Conservation (phyloP, 1,284 basidiomycete species). For the Trametes hirsuta region DNA sequence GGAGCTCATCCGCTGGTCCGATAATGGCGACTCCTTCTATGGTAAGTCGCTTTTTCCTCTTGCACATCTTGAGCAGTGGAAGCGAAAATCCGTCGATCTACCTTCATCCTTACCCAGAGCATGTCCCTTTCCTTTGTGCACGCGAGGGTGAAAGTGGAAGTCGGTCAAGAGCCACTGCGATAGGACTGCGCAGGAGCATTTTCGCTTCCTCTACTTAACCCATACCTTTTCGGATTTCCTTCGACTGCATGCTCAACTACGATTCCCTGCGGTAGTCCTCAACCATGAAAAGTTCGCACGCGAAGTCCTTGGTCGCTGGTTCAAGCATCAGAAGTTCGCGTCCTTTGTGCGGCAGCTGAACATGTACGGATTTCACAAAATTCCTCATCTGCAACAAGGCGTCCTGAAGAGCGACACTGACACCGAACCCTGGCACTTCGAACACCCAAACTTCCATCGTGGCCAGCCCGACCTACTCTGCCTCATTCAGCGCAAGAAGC, state of each 20-base stretch:
- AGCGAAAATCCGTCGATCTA: not conserved
- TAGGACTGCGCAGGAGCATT: too few relatives aligned
- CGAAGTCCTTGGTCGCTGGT: conserved; percentile 91
- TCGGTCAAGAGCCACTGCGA: too few relatives aligned
- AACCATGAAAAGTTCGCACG: conserved; percentile 93
- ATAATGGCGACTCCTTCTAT: conserved; percentile 75
- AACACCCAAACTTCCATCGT: conserved; percentile 87
- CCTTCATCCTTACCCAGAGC: not conserved
- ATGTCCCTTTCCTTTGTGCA: too few relatives aligned
- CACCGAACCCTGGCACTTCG: conserved; percentile 93
- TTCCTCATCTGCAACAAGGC: conserved; percentile 95
- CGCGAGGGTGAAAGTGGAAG: too few relatives aligned
- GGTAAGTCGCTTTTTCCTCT: conserved; percentile 31
- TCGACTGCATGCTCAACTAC: conserved; percentile 1
- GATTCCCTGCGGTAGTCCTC: conserved; percentile 61
- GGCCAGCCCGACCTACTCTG: conserved; percentile 91
- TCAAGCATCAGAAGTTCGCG: conserved; percentile 95
- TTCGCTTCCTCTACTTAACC: too few relatives aligned
- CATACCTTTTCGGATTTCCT: not conserved
- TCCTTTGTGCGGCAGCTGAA: conserved; percentile 97
- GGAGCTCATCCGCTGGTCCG: conserved; percentile 89
- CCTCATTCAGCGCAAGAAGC: conserved; percentile 84
- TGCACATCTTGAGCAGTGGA: not conserved
- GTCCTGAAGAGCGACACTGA: conserved; percentile 84
- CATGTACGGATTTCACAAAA: conserved; percentile 98